Evolutionary conservation across 2,329 filamentous ascomycete species (phyloP).

Genomic region (Aphanocladium album): DNA sequence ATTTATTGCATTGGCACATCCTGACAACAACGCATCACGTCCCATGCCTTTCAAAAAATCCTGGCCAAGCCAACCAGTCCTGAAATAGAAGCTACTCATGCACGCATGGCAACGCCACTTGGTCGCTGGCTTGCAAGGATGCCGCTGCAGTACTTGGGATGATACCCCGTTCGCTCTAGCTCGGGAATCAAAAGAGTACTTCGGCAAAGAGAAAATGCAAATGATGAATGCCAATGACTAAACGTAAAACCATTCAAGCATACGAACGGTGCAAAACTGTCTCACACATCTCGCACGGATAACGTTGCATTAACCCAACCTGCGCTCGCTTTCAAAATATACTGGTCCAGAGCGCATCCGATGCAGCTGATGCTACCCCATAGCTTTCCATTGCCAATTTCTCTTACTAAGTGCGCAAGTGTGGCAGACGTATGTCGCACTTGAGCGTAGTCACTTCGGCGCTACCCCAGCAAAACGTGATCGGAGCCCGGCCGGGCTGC

Average conservation of each 20-base stretch:
- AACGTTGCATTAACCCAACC: background rate
- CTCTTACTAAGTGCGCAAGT: background rate
- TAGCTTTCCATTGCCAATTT: background rate
- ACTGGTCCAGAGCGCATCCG: background rate
- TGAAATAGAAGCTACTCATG: background rate
- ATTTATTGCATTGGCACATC: background rate
- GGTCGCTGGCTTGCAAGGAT: background rate
- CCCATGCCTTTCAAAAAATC: background rate
- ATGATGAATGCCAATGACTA: background rate
- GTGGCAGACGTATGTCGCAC: background rate
- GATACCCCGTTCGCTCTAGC: background rate
- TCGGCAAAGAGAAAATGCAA: background rate
- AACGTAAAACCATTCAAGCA: background rate
- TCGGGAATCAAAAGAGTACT: background rate
- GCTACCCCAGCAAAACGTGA: background rate
- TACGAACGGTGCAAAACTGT: background rate
- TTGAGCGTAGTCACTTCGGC: background rate
- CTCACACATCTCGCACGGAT: background rate
- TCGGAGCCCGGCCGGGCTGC: constrained; percentile 3
- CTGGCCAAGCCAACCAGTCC: background rate
- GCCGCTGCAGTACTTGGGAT: background rate
- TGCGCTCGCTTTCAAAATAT: background rate
- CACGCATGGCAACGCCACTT: background rate
- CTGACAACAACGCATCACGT: background rate
- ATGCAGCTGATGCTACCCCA: background rate